Base-by-base conservation (phyloP, 352 stramenopile species). In the Globisporangium irregulare region DNA sequence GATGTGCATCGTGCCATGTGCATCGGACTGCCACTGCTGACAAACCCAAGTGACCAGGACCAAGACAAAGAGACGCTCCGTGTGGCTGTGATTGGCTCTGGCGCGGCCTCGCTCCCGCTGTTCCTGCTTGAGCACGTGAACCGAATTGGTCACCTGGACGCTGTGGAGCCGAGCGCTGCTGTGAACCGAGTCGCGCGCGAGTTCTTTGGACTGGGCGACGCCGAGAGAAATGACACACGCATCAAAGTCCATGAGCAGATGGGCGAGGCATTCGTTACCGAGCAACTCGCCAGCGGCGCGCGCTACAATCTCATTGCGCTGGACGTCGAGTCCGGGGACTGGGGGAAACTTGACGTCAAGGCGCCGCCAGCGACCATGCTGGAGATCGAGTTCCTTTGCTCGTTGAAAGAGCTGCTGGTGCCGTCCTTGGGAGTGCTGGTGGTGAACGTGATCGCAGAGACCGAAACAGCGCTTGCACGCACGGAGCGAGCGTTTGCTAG, bases 1-100 rank as follows among this genome's bases (percentile, higher is more conserved):
- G 86, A 93, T 41, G 77, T 94, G 3, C 84, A 94, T 60, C 79
- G 76, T n/a, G 83, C 77, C 1, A 70, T 94, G 68, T 82, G 79
- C 54, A 69, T 82, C 36, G 69, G 79, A 12, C 56, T 92, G 3
- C 41, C 65, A 1, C 79, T 73, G 72, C 60, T 86, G 0, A n/a
- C 1, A 2, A 46, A 6, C 2, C n/a, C n/a, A n/a, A 9, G 12
- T 0, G 25, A 1, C 36, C 18, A 50, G 24, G 18, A 41, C 6
- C 59, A 20, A 22, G 18, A 24, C 59, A 25, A 70, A 3, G 1
- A 68, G 18, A 25, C 59, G 25, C 29, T 82, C 18, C 48, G 57
- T 5, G 65, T 92, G 20, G 68, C 75, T 1, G 67, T 93, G 2
- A 27, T 94, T 14, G 86, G 86, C 34, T 76, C 82, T 32, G 86